These are phyloP conservation scores for Diaporthe sp. DNA, from an alignment of 2,329 filamentous ascomycete species.

Conservation along the genomic window DNA sequence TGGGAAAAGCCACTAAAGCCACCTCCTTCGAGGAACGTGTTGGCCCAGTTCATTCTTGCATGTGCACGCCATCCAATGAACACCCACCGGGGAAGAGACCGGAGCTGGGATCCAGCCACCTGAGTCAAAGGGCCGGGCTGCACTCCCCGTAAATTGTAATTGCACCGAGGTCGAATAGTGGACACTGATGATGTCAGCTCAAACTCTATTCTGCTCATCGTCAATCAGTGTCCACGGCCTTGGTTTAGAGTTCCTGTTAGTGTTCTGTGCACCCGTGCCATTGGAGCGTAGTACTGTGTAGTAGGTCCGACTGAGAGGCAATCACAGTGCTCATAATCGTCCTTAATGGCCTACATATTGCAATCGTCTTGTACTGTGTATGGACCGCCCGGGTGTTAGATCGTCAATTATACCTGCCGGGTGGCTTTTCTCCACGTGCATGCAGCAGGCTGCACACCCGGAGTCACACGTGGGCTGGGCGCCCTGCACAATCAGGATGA, in stretches of 20 bases:
- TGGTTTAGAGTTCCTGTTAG: not conserved
- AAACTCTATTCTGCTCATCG: not conserved
- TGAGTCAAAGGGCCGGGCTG: conserved; percentile 14
- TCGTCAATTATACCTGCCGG: not conserved
- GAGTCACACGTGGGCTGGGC: conserved; percentile 18
- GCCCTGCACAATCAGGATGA: not conserved
- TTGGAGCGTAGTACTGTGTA: not conserved
- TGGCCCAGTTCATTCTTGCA: not conserved
- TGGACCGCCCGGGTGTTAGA: not conserved
- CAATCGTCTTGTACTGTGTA: not conserved
- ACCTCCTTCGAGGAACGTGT: not conserved
- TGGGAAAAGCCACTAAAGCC: not conserved
- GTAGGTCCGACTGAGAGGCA: not conserved
- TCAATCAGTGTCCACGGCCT: not conserved
- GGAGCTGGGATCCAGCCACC: conserved; percentile 1
- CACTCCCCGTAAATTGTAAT: conserved; percentile 20
- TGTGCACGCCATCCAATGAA: not conserved
- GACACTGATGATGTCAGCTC: conserved; percentile 19
- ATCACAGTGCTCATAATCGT: not conserved
- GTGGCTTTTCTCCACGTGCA: not conserved
- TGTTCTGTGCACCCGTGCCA: not conserved
- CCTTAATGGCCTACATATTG: not conserved
- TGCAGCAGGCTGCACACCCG: conserved; percentile 6
- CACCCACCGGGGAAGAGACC: not conserved
- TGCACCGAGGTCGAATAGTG: conserved; percentile 15